Base-by-base conservation (phyloP, 306 rosid species). In the Geum urbanum region DNA sequence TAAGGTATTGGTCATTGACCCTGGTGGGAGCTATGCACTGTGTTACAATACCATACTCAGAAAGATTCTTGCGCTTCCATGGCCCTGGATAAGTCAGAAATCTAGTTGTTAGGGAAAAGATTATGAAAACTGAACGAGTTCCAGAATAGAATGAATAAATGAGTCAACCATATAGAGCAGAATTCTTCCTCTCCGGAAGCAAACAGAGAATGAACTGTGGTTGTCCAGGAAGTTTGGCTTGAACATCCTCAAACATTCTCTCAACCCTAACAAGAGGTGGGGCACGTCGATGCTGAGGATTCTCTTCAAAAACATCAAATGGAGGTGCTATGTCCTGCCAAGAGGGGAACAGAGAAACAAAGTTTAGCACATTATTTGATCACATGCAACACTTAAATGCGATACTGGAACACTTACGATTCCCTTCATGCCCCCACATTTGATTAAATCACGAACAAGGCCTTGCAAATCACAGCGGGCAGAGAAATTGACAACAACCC, bases 401-500 rank as follows among this genome's bases (percentile, higher is more conserved):
- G 32, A 14, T 40, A 59, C 0, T 16, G 32, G 2, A 46, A 5
- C 62, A 84, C 99, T 84, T 82, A 95, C 99, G 71, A 95, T 69
- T 74, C 99, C 99, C 56, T 95, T 91, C 91, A 83, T 60, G 20
- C 79, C 78, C 37, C 86, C 97, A 46, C 91, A 84, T 77, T 78
- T 95, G 5, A 87, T 83, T 19, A 95, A 83, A 67, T 84, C 87
- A 14, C 80, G 78, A 3, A 95, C 81, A 54, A 95, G 96, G 19
- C 75, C 81, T 8, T 74, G 77, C 10, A 70, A 44, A 75, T 95
- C 86, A 75, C 99, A 89, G 5, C 97, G 96, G 0, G 97, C 95
- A 0, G 96, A 91, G 48, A 95, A 95, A 77, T 95, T 95, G 0
- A 81, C 96, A 0, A 91, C 91, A 57, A 88, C 96, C 99, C 99